phyloP scores from a whole-genome alignment of 2,329 filamentous ascomycete species.

The Penicillium sp. region DNA sequence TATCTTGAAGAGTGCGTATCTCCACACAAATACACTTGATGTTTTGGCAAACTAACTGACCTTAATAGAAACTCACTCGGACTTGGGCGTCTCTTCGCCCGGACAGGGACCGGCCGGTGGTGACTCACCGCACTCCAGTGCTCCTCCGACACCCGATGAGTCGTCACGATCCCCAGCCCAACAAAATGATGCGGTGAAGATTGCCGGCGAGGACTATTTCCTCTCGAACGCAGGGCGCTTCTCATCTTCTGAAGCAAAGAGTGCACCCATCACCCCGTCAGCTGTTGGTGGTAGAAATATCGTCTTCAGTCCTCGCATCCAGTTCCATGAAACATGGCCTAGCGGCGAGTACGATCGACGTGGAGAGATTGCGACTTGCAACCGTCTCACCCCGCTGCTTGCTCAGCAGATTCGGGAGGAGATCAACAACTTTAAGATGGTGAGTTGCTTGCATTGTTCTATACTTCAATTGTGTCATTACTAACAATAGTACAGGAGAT shows the following conservation, averaged over 20 bases:
- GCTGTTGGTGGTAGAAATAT: constrained; percentile 52
- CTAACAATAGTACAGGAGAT: constrained; percentile 73
- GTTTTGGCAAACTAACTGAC: constrained; percentile 2
- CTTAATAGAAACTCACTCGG: constrained; percentile 48
- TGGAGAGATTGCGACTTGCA: constrained; percentile 96
- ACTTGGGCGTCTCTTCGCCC: constrained; percentile 68
- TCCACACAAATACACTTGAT: background rate
- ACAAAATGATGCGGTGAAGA: constrained; percentile 67
- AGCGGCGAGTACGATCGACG: constrained; percentile 93
- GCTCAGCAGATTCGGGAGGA: constrained; percentile 99
- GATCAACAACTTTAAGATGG: constrained; percentile 99
- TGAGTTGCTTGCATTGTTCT: constrained; percentile 47
- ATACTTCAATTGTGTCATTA: background rate
- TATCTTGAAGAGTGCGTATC: constrained; percentile 78
- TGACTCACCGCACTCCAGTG: constrained; percentile 80
- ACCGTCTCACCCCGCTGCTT: constrained; percentile 91
- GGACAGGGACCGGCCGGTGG: constrained; percentile 63
- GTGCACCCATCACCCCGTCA: constrained; percentile 75
- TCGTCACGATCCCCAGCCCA: constrained; percentile 60
- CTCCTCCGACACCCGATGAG: constrained; percentile 86
- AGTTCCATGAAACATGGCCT: constrained; percentile 96
- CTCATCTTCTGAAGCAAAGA: constrained; percentile 69
- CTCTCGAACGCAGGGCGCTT: constrained; percentile 68
- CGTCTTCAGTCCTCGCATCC: constrained; percentile 83
- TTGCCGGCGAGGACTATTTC: constrained; percentile 88